These are phyloP conservation scores for Penicillium macrosclerotiorum DNA, from an alignment of 495 filamentous ascomycete genomes.

Conservation along the genomic window DNA sequence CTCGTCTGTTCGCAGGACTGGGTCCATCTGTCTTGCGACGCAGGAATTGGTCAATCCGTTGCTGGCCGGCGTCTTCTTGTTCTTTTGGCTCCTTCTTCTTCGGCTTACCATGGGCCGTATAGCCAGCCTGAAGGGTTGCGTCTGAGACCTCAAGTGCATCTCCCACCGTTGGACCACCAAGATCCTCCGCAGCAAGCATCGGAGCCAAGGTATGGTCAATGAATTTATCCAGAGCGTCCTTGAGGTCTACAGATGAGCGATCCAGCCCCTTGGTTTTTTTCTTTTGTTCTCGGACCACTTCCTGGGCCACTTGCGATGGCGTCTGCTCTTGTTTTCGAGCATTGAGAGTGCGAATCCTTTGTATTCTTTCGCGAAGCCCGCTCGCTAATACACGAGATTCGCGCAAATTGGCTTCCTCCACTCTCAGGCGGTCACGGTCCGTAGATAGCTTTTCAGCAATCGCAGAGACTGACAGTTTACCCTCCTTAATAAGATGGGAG, in stretches of 20 bases:
- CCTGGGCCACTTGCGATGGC: conserved; percentile 57
- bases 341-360: conserved; percentile 50
- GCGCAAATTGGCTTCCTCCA: conserved; percentile 57
- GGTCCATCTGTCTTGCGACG: conserved; percentile 38
- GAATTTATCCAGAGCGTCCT: conserved; percentile 66
- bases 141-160: conserved; percentile 64
- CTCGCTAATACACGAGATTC: conserved; percentile 54
- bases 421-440: conserved; percentile 52
- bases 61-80: conserved; percentile 52
- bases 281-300: conserved; percentile 56
- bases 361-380: conserved; percentile 58
- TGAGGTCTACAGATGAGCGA: conserved; percentile 53
- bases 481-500: conserved; percentile 60
- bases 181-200: conserved; percentile 83
- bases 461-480: conserved; percentile 54
- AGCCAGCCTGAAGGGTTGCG: conserved; percentile 62
- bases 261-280: conserved; percentile 55
- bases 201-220: conserved; percentile 67
- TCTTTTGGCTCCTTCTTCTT: conserved; percentile 56
- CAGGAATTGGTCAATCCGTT: conserved; percentile 74
- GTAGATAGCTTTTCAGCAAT: conserved; percentile 53
- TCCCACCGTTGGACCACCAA: conserved; percentile 82
- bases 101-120: conserved; percentile 66
- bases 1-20: conserved; percentile 52
- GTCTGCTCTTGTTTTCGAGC: conserved; percentile 55